Evolutionary conservation across 2,329 filamentous ascomycete species (phyloP), one percentile per base, ranked within the genome.

Genomic region (Sarocladiaceae sp.): DNA sequence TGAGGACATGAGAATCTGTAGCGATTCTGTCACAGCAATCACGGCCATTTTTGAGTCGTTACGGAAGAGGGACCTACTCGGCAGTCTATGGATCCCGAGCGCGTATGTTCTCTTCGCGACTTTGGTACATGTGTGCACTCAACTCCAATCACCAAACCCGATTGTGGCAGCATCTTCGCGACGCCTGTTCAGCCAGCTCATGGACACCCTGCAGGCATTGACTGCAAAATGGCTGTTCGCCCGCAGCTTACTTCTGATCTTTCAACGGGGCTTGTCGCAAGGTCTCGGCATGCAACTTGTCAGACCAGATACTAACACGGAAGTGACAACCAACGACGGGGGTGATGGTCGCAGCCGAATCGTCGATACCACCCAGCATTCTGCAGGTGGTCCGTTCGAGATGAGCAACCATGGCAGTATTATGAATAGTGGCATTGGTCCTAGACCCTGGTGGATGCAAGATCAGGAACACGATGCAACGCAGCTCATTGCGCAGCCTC

Each of bases 191-290:
- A 61, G 65, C 10, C 63, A 61, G 7, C 58, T 68, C 22, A 53
- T 66, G n/a, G 42, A 57, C 10, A 60, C 63, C 2, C 52, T 68
- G 2, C 56, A 59, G 1, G 63, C 60, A 4, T 54, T 68, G 15
- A 60, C 62, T 2, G 49, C 54, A 2, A 59, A 66, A 7, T 68
- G 66, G 66, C 54, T 63, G 12, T 67, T 66, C 53, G 66, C 64
- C 2, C 58, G 59, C 12, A 68, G 64, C 42, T 53, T 68, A 1
- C 15, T 65, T 17, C 59, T 33, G 4, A 28, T 49, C 29, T 49
- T 33, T 17, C 26, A 49, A 28, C 22, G 25, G 23, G 40, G 40
- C 6, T 17, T 46, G 40, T 46, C 22, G 23, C 37, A 42, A 15
- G 22, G 15, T 42, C 40, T 26, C 11, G 17, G 40, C 40, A 12